Evolutionary conservation across 1,284 basidiomycete genomes (phyloP).

Genomic region (Irpex sp.): DNA sequence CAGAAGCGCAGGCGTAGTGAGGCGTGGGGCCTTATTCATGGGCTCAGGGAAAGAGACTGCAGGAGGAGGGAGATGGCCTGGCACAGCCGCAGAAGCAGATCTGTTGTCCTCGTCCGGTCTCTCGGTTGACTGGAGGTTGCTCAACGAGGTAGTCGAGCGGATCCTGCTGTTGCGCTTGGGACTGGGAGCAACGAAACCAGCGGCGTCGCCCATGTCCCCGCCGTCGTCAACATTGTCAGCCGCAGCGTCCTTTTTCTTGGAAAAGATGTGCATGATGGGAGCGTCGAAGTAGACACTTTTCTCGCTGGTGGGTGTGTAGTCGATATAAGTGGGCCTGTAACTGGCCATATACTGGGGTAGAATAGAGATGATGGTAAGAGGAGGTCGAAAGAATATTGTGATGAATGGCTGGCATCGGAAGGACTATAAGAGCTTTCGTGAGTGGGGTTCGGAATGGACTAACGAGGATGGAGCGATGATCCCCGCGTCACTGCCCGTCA

Average conservation of each 20-base stretch:
- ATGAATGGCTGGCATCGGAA: neutral
- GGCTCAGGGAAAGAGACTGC: neutral
- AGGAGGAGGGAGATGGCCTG: neutral
- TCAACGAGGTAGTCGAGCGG: conserved; percentile 5
- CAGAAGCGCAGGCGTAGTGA: neutral
- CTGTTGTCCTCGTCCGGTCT: neutral
- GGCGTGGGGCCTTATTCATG: neutral
- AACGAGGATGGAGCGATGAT: conserved; percentile 1
- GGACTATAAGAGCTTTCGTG: neutral
- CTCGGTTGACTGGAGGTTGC: neutral
- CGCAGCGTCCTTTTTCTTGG: conserved; percentile 9
- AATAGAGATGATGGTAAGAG: neutral
- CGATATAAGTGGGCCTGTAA: conserved; percentile 11
- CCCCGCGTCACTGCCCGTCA: conserved; percentile 1
- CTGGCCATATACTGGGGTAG: conserved; percentile 1
- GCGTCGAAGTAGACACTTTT: conserved; percentile 39
- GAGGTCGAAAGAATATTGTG: neutral
- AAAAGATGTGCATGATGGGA: conserved; percentile 27
- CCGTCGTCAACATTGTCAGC: neutral
- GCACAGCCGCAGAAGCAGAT: neutral
- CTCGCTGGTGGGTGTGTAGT: conserved; percentile 29
- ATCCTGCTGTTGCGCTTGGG: neutral
- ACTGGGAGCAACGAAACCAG: conserved; percentile 9
- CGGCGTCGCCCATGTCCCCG: neutral
- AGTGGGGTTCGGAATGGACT: neutral